These are phyloP conservation scores for Arthrobotrys sinensis DNA, from an alignment of 2,329 filamentous ascomycete species.

Conservation along the genomic window DNA sequence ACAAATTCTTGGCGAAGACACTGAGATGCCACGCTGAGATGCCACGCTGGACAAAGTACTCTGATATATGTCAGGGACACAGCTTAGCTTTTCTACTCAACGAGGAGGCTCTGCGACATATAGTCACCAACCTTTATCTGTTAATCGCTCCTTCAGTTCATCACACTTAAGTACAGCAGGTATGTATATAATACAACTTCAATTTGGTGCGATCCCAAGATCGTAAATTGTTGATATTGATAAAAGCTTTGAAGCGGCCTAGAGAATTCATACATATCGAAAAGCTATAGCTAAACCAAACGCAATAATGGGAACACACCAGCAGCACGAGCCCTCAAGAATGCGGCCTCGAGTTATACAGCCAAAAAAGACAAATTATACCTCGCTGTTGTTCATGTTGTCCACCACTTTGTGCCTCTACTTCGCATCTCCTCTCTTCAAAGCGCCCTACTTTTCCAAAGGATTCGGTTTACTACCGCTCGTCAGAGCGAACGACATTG, in stretches of 20 bases:
- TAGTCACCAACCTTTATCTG: too few relatives aligned
- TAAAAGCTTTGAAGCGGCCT: constrained; percentile 2
- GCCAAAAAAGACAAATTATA: constrained; percentile 26
- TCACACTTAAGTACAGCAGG: neutral
- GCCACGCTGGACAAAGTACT: constrained; percentile 11
- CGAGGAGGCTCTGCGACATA: too few relatives aligned
- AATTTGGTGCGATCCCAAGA: neutral
- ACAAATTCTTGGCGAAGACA: constrained; percentile 13
- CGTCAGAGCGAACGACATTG: constrained; percentile 22
- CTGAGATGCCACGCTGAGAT: constrained; percentile 11
- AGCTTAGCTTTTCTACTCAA: too few relatives aligned
- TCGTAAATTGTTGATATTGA: constrained; percentile 7
- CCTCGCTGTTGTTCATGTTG: constrained; percentile 30
- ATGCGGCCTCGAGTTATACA: constrained; percentile 21
- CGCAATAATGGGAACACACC: constrained; percentile 11
- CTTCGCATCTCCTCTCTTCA: constrained; percentile 18
- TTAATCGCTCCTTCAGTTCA: neutral
- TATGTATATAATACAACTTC: neutral
- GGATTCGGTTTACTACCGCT: constrained; percentile 12
- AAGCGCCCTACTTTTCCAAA: constrained; percentile 13
- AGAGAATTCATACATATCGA: constrained; percentile 1
- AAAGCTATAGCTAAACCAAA: constrained; percentile 5
- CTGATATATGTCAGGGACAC: constrained; percentile 4
- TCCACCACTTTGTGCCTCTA: constrained; percentile 15
- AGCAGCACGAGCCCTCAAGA: constrained; percentile 25